Percentiles rank a stretch among this genome's conserved stretches.
Evolutionary conservation across 345 rosid genomes (phyloP).

Genomic region (Populus deltoides): DNA sequence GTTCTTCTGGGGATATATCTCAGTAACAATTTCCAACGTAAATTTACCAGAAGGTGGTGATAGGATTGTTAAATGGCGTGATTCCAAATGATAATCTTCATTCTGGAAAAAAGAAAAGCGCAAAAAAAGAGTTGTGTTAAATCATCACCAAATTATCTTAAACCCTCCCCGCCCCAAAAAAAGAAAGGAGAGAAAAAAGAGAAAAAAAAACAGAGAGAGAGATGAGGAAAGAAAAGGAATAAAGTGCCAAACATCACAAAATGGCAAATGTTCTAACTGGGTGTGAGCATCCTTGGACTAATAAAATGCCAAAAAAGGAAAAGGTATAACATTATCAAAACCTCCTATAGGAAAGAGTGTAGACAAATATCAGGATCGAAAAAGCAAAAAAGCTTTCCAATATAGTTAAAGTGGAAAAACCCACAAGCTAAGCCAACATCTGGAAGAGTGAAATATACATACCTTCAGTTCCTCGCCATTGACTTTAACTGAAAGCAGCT

Average conservation of each 20-base stretch:
- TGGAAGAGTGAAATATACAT: conserved; percentile 8
- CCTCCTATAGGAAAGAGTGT: not conserved
- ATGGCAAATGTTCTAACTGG: not conserved
- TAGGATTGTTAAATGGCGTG: conserved; percentile 63
- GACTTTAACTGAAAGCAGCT: conserved; percentile 74
- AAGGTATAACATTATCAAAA: not conserved
- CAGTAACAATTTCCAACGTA: conserved; percentile 71
- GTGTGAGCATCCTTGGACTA: not conserved
- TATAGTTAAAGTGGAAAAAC: not conserved
- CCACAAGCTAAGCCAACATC: not conserved
- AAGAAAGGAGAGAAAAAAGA: no score
- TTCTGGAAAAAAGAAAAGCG: conserved; percentile 35
- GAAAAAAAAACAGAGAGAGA: no score
- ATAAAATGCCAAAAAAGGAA: not conserved
- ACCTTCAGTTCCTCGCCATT: conserved; percentile 69
- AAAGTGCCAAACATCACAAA: not conserved
- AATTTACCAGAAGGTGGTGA: conserved; percentile 66
- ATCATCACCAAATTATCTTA: not conserved
- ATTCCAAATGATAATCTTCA: conserved; percentile 56
- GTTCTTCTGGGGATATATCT: conserved; percentile 84
- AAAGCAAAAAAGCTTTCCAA: not conserved
- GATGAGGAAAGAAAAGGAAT: no score
- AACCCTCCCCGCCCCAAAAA: no score
- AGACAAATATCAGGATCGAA: not conserved
- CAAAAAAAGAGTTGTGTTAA: not conserved